A percentile compares a stretch with the other conserved stretches of the same genome.
Conservation (phyloP, 108 stramenopile species). For the Nitzschia sp. region DNA sequence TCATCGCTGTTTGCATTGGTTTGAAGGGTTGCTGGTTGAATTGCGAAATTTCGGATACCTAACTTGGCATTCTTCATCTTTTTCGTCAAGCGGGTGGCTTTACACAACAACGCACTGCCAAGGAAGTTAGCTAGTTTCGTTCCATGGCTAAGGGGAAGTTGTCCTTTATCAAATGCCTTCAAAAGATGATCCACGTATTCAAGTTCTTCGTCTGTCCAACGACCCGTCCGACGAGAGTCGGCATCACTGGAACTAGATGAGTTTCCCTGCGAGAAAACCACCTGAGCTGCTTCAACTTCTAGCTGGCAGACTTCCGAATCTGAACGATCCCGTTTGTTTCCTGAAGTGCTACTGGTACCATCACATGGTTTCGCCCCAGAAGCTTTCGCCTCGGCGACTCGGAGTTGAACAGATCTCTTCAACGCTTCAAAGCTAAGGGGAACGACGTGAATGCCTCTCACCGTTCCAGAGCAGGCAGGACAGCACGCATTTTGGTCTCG, state of each 20-base stretch:
- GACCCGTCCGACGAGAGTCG: slow-evolving; percentile 62
- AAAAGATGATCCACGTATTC: slow-evolving; percentile 53
- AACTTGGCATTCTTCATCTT: slow-evolving; percentile 51
- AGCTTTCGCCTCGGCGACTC: not conserved
- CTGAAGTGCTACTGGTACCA: not conserved
- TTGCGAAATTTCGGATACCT: slow-evolving; percentile 31
- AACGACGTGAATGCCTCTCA: slow-evolving; percentile 5
- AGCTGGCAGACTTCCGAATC: not conserved
- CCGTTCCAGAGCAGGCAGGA: slow-evolving; percentile 2
- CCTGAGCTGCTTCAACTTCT: slow-evolving; percentile 7
- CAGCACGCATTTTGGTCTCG: not conserved
- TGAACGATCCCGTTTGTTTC: slow-evolving; percentile 7
- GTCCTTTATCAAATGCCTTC: slow-evolving; percentile 55
- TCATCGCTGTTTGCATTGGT: not conserved
- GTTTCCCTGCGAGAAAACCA: slow-evolving; percentile 5
- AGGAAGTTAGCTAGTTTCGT: slow-evolving; percentile 65
- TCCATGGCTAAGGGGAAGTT: slow-evolving; percentile 54
- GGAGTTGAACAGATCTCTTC: slow-evolving; percentile 8
- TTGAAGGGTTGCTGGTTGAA: not conserved
- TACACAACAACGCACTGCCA: slow-evolving; percentile 60
- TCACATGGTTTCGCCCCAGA: not conserved
- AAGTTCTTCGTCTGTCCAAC: slow-evolving; percentile 66
- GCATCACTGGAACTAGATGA: not conserved
- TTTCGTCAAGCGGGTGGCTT: slow-evolving; percentile 52
- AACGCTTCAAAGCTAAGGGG: slow-evolving; percentile 9